A percentile compares a stretch with the other conserved stretches of the same genome.
Evolutionary conservation across 768 basidiomycete genomes (phyloP).

Genomic region (Boletus pseudopeckii): DNA sequence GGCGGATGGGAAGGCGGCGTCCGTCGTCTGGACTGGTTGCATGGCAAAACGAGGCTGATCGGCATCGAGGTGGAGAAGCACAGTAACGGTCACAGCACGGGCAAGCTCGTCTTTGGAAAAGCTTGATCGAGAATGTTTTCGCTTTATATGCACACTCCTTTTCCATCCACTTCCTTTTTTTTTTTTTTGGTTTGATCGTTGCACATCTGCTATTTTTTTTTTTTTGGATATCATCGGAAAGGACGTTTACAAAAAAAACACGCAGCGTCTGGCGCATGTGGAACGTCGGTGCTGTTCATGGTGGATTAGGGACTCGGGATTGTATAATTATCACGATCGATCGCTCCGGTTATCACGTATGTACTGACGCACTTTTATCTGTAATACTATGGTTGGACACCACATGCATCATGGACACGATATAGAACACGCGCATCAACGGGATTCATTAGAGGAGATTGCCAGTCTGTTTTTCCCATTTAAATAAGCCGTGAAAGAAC

Average conservation of each 20-base stretch:
- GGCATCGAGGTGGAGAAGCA: constrained; percentile 59
- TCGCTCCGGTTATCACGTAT: constrained; percentile 8
- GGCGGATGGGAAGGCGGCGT: constrained; percentile 71
- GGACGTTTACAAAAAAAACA: constrained; percentile 1
- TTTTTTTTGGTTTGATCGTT: not conserved
- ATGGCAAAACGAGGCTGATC: constrained; percentile 54
- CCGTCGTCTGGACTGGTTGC: constrained; percentile 63
- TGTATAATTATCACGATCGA: constrained; percentile 19
- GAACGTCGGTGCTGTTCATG: constrained; percentile 6
- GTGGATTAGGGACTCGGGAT: constrained; percentile 17
- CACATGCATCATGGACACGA: not conserved
- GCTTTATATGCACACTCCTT: constrained; percentile 4
- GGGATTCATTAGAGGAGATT: no score
- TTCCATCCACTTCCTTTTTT: not conserved
- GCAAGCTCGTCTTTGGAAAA: constrained; percentile 48
- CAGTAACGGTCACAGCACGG: constrained; percentile 35
- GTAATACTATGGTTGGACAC: constrained; percentile 15
- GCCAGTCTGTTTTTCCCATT: no score
- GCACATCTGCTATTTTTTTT: not conserved
- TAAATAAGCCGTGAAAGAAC: no score
- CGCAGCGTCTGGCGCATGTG: constrained; percentile 10
- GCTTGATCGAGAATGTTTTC: constrained; percentile 27
- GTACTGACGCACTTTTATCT: constrained; percentile 19
- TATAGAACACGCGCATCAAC: not conserved
- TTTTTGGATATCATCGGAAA: constrained; percentile 4